Conservation (phyloP, 345 rosid genomes). For the Alliaria petiolata region DNA sequence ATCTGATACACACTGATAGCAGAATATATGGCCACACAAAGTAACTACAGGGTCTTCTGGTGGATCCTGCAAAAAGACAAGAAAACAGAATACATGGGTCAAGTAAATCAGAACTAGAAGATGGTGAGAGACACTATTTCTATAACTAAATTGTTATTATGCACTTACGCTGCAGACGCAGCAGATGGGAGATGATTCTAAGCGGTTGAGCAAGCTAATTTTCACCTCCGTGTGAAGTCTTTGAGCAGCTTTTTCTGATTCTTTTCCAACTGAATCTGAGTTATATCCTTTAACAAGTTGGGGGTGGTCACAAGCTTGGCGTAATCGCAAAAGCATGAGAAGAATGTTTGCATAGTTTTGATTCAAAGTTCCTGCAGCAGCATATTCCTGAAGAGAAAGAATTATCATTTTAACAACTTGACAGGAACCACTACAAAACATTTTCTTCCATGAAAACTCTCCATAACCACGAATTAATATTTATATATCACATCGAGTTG, state of each 20-base stretch:
- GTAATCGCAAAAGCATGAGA: conserved; percentile 91
- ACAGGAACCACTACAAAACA: conserved; percentile 6
- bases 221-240: conserved; percentile 52
- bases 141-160: background rate
- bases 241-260: conserved; percentile 63
- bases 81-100: background rate
- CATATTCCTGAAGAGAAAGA: conserved; percentile 62
- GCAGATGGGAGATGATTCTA: conserved; percentile 64
- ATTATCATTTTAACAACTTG: background rate
- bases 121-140: background rate
- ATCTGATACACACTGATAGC: conserved; percentile 83
- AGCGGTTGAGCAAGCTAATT: conserved; percentile 39
- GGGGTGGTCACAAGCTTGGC: conserved; percentile 98
- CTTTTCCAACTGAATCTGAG: conserved; percentile 61
- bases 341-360: conserved; percentile 97
- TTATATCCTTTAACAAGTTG: conserved; percentile 58
- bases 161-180: conserved; percentile 63
- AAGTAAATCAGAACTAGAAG: background rate
- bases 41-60: conserved; percentile 89
- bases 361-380: conserved; percentile 87
- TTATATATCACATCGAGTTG: background rate
- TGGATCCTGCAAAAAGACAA: conserved; percentile 67
- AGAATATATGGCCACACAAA: conserved; percentile 85
- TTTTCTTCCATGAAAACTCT: background rate
- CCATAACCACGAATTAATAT: background rate